A percentile compares a stretch with the other conserved stretches of the same genome.
phyloP scores from a whole-genome alignment of 2,329 filamentous ascomycete genomes.

The Paramyrothecium sp. region DNA sequence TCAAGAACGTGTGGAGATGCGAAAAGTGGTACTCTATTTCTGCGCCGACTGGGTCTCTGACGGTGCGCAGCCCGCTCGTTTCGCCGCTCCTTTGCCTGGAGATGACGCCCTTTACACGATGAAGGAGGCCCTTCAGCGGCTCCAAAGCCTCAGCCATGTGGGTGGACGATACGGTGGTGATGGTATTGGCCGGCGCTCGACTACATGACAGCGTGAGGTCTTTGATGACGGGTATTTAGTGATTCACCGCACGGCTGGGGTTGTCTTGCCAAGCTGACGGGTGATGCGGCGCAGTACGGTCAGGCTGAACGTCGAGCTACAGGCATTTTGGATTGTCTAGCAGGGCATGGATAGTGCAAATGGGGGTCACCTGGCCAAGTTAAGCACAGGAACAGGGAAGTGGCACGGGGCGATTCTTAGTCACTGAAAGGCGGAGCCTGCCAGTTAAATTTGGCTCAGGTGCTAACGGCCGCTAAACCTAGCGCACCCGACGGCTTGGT shows the following conservation, averaged over 20 bases:
- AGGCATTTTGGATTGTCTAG: no score
- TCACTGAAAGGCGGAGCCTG: no score
- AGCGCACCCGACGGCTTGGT: no score
- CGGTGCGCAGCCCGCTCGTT: constrained; percentile 14
- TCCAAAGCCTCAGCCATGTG: constrained; percentile 17
- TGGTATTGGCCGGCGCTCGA: background rate
- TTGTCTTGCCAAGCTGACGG: no score
- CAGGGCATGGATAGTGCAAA: no score
- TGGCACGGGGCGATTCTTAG: no score
- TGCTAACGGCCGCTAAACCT: no score
- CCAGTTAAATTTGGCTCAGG: no score
- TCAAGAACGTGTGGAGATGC: background rate
- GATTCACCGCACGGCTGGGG: background rate
- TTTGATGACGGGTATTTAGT: background rate
- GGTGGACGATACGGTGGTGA: background rate
- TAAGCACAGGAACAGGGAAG: no score
- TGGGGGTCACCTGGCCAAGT: no score
- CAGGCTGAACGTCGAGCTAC: no score
- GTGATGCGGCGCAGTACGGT: no score
- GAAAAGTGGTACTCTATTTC: constrained; percentile 18
- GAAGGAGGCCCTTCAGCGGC: constrained; percentile 17
- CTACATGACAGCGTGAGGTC: background rate
- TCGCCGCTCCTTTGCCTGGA: constrained; percentile 13
- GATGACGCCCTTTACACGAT: constrained; percentile 17
- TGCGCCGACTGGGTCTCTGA: constrained; percentile 17